A percentile compares a stretch with the other conserved stretches of the same genome.
These are phyloP conservation scores for Globisporangium splendens DNA, from an alignment of 352 stramenopile genomes.

Conservation along the genomic window DNA sequence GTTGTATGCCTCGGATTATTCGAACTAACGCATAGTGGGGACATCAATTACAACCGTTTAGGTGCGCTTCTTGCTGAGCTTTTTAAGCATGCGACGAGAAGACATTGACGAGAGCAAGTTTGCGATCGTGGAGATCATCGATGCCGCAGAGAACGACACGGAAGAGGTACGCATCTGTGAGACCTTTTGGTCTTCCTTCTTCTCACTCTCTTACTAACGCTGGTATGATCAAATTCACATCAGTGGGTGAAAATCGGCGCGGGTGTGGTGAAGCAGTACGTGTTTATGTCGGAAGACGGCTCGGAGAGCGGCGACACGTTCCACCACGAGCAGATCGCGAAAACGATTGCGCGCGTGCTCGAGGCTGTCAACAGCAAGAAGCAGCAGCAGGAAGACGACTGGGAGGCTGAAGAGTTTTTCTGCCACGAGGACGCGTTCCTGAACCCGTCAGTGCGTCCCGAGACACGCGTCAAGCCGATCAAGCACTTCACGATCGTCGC, in stretches of 20 bases:
- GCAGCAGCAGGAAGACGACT: conserved; percentile 13
- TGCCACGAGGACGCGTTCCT: conserved; percentile 66
- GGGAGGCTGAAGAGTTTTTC: conserved; percentile 47
- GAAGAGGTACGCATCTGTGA: conserved; percentile 66
- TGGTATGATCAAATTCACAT: too few species aligned
- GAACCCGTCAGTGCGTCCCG: conserved; percentile 48
- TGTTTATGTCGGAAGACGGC: conserved; percentile 42
- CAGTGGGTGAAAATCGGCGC: conserved; percentile 64
- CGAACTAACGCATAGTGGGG: too few species aligned
- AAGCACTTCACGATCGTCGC: conserved; percentile 67
- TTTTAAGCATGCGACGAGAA: conserved; percentile 59
- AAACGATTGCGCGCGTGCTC: conserved; percentile 41
- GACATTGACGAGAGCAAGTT: conserved; percentile 48
- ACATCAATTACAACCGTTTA: too few species aligned
- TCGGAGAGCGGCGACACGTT: conserved; percentile 45
- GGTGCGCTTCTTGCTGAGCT: conserved; percentile 57
- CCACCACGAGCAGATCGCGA: conserved; percentile 54
- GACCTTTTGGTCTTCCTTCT: not conserved
- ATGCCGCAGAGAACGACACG: conserved; percentile 45
- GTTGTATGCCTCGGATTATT: too few species aligned
- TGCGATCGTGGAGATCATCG: conserved; percentile 46
- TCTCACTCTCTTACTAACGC: not conserved
- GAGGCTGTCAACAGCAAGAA: conserved; percentile 20
- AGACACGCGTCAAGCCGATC: conserved; percentile 32
- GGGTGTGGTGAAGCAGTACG: conserved; percentile 67